Base-by-base conservation (phyloP, 2,329 filamentous ascomycete genomes). In the Penicillium sp. region DNA sequence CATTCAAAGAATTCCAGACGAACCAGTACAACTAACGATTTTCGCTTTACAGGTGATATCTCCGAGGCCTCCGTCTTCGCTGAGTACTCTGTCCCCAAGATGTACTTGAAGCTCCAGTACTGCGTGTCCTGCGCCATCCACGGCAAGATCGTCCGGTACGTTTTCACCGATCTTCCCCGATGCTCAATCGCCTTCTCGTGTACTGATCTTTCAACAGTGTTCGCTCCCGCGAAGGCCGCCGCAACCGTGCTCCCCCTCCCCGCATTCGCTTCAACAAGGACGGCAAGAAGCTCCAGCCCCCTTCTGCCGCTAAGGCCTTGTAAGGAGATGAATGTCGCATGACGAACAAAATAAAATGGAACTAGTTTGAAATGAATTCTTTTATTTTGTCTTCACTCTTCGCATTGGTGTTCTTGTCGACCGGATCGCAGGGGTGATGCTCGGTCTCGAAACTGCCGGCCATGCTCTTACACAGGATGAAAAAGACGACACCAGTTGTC, bases 51-150 rank as follows among this genome's bases (percentile, higher is more conserved):
- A 97, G 94, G 94, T 91, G 94, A 99, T 91, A 99, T 99, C 84
- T 97, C 92, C 69, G 94, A 99, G 79, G 94, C 95, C 76, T 97
- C 94, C 75, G 94, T 99, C 81, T 99, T 97, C 83, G 80, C 89
- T 75, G 94, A 99, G 84, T 99, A 99, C 86, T 92, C 91, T 71
- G 93, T 99, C 76, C 94, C 94, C 82, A 99, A 99, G 90, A 99
- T 99, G 95, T 99, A 99, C 90, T 85, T 99, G 83, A 99, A 99
- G 89, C 89, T 99, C 79, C 94, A 99, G 85, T 99, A 99, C 91
- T 99, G 94, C 81, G 94, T 99, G 77, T 97, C 93, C 81, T 99
- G 94, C 83, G 94, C 94, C 76, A 99, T 99, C 70, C 94, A 99
- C 86, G 94, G 94, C 86, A 99, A 99, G 90, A 99, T 99, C 80